Base-by-base conservation (phyloP, 768 basidiomycete species). In the Macrolepiota dolichaula region DNA sequence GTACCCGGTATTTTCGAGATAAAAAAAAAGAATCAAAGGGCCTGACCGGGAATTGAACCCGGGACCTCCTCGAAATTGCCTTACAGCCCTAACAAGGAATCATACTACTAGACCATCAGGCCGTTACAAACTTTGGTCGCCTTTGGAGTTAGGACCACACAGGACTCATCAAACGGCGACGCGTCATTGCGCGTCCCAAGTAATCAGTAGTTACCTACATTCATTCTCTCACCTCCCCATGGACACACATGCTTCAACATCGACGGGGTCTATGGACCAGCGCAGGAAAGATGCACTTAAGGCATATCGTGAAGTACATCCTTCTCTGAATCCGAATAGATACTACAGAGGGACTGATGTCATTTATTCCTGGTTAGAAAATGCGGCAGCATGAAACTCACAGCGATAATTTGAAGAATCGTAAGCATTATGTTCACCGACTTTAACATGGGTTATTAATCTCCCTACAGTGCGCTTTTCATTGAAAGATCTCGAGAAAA, bases 1-100 rank as follows among this genome's bases (percentile, higher is more conserved):
- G n/a, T n/a, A n/a, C n/a, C n/a, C n/a, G n/a, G n/a, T n/a, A n/a
- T n/a, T n/a, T n/a, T n/a, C n/a, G n/a, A n/a, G n/a, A n/a, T n/a
- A n/a, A n/a, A n/a, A n/a, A n/a, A n/a, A n/a, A n/a, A n/a, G n/a
- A n/a, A n/a, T 4, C 17, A 22, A 15, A 57, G 81, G 86, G 85
- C 87, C 85, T 86, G 80, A 82, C 86, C 83, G 86, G 86, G 87
- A 88, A 88, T 89, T 88, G 87, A 90, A 89, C 88, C 87, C 86
- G 82, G 86, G 86, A 88, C 88, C 88, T 89, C 87, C 87, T 87
- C 86, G 83, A 87, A 61, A 69, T 66, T 49, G 61, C 57, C 51
- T 35, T 27, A 60, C 12, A 40, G 59, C 80, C 80, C 81, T 81
- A 81, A 81, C 80, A 82, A 82, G 80, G 81, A 81, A 81, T 82